phyloP scores from a whole-genome alignment of 1,284 basidiomycete species.

The Naganishia sp. region DNA sequence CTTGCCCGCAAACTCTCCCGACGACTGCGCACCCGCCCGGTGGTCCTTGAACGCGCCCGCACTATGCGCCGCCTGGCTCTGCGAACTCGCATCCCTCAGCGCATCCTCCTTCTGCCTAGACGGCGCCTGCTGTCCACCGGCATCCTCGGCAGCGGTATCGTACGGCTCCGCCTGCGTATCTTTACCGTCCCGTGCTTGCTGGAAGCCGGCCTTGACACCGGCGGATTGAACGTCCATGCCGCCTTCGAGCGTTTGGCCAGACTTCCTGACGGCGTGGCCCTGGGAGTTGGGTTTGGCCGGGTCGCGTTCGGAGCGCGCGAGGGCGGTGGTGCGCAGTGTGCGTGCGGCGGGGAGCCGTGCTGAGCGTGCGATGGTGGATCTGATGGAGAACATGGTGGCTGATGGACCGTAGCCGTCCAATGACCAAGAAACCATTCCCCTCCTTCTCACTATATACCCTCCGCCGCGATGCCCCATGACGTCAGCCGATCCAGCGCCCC shows the following conservation, averaged over 20 bases:
- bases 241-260: constrained; percentile 36
- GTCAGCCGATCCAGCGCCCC: constrained; percentile 21
- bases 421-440: background rate
- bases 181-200: constrained; percentile 12
- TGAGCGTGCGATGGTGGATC: constrained; percentile 10
- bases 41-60: constrained; percentile 36
- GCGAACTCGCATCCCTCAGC: constrained; percentile 12
- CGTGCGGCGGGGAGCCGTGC: constrained; percentile 1
- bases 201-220: constrained; percentile 37
- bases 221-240: constrained; percentile 42
- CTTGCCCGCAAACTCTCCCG: constrained; percentile 38
- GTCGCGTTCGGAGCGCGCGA: constrained; percentile 8
- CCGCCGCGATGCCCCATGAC: background rate
- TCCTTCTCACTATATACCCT: background rate
- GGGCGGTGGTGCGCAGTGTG: constrained; percentile 15
- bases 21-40: constrained; percentile 29
- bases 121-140: constrained; percentile 18
- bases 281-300: constrained; percentile 34
- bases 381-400: constrained; percentile 27
- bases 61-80: constrained; percentile 24
- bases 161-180: constrained; percentile 18
- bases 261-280: constrained; percentile 44
- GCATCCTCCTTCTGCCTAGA: constrained; percentile 30
- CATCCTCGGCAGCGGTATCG: constrained; percentile 30
- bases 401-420: too few relatives aligned